Evolutionary conservation across 2,329 filamentous ascomycete species (phyloP).

Genomic region (Ophiosphaerella herpotricha): DNA sequence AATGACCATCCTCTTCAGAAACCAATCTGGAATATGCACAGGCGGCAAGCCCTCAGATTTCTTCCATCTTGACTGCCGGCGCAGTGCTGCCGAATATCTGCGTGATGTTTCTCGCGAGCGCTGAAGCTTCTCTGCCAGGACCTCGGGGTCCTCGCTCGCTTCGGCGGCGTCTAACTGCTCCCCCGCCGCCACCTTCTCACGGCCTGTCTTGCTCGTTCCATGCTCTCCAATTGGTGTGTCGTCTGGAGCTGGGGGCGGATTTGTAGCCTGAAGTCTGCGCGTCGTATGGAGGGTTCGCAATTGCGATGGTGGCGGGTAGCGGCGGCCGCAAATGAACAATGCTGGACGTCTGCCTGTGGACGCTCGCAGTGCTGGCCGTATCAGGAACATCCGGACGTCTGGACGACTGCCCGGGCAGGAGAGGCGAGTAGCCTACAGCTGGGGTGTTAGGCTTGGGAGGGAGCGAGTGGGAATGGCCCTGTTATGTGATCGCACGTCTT

Average conservation of each 20-base stretch:
- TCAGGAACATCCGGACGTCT: conserved; percentile 48
- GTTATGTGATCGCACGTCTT: conserved; percentile 17
- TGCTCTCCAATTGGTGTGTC: conserved; percentile 32
- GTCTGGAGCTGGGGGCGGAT: conserved; percentile 35
- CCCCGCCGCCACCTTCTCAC: conserved; percentile 23
- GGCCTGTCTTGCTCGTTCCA: conserved; percentile 24
- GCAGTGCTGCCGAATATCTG: conserved; percentile 40
- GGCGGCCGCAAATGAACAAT: conserved; percentile 43
- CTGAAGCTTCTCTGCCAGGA: conserved; percentile 43
- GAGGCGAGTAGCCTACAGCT: conserved; percentile 23
- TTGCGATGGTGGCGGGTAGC: conserved; percentile 36
- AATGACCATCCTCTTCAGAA: conserved; percentile 58
- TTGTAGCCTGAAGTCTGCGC: conserved; percentile 29
- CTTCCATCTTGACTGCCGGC: conserved; percentile 39
- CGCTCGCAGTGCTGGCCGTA: conserved; percentile 49
- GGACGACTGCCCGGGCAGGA: conserved; percentile 19
- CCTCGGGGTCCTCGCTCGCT: conserved; percentile 38
- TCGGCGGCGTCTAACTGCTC: conserved; percentile 26
- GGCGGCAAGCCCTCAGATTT: conserved; percentile 43
- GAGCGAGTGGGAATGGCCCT: conserved; percentile 21
- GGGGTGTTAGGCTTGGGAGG: conserved; percentile 12
- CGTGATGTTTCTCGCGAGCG: conserved; percentile 41
- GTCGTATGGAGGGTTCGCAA: conserved; percentile 43
- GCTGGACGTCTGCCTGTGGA: conserved; percentile 44
- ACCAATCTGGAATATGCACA: conserved; percentile 61